Evolutionary conservation across 2,329 filamentous ascomycete species (phyloP).

Genomic region (Pseudogymnoascus verrucosus): DNA sequence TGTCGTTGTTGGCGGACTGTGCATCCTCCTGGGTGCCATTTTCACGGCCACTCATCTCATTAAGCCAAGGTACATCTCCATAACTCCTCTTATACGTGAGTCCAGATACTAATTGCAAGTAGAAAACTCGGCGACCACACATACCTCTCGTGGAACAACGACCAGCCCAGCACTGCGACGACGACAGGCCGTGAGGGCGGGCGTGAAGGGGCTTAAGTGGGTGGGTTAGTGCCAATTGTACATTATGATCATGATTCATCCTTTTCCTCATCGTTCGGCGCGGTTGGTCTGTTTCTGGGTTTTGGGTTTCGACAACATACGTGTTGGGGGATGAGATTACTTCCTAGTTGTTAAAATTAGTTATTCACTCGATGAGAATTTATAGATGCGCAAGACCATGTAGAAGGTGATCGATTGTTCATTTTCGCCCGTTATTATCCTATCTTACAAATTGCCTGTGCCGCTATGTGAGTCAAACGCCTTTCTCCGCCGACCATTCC

Average conservation of each 20-base stretch:
- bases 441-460: neutral
- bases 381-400: neutral
- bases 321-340: conserved; percentile 1
- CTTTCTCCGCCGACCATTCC: neutral
- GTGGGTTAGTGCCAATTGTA: conserved; percentile 4
- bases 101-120: conserved; percentile 13
- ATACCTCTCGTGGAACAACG: conserved; percentile 91
- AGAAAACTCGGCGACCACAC: conserved; percentile 98
- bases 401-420: neutral
- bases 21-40: conserved; percentile 76
- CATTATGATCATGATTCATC: conserved; percentile 10
- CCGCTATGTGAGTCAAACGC: neutral
- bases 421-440: neutral
- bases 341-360: conserved; percentile 1
- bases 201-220: conserved; percentile 4
- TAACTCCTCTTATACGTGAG: conserved; percentile 7
- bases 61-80: conserved; percentile 64
- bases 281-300: conserved; percentile 5
- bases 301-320: conserved; percentile 1
- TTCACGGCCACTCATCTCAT: conserved; percentile 90
- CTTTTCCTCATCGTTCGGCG: conserved; percentile 8
- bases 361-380: neutral
- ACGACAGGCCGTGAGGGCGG: conserved; percentile 46
- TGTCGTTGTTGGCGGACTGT: conserved; percentile 86
- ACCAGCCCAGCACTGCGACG: conserved; percentile 49